Percentiles rank a stretch among this genome's conserved stretches.
Conservation (phyloP, 1,284 basidiomycete genomes). For the Ceratobasidium sp. region DNA sequence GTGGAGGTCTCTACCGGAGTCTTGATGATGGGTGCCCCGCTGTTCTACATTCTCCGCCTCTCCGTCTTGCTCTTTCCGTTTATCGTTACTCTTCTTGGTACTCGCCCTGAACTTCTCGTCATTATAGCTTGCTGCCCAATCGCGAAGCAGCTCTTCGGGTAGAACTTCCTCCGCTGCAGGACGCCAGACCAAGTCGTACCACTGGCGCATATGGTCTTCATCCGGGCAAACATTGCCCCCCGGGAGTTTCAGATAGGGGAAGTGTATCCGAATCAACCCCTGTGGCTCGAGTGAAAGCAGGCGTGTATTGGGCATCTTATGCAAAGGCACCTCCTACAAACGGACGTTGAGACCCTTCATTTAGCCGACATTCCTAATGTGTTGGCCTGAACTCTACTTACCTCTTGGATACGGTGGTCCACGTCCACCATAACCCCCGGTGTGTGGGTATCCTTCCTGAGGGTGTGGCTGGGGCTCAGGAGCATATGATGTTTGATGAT, state of each 20-base stretch:
- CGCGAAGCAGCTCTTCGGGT: not conserved
- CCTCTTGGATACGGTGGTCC: no score
- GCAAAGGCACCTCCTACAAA: not conserved
- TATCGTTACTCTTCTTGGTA: no score
- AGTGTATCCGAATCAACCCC: not conserved
- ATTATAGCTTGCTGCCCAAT: not conserved
- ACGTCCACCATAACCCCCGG: no score
- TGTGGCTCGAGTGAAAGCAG: not conserved
- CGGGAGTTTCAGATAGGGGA: not conserved
- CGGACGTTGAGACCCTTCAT: not conserved
- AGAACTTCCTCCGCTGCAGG: not conserved
- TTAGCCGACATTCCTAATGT: no score
- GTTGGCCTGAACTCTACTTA: not conserved
- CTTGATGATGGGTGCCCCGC: not conserved
- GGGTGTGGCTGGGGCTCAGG: conserved; percentile 6
- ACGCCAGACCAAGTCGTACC: not conserved
- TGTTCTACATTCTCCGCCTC: not conserved
- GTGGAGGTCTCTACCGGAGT: conserved; percentile 14
- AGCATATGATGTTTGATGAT: conserved; percentile 15
- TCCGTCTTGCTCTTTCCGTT: not conserved
- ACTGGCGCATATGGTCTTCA: not conserved
- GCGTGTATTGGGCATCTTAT: conserved; percentile 11
- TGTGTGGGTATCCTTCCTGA: not conserved
- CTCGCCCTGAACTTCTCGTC: conserved; percentile 5
- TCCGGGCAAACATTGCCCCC: not conserved